Evolutionary conservation across 495 filamentous ascomycete species (phyloP).

Genomic region (Saxispiralis lemnorum): DNA sequence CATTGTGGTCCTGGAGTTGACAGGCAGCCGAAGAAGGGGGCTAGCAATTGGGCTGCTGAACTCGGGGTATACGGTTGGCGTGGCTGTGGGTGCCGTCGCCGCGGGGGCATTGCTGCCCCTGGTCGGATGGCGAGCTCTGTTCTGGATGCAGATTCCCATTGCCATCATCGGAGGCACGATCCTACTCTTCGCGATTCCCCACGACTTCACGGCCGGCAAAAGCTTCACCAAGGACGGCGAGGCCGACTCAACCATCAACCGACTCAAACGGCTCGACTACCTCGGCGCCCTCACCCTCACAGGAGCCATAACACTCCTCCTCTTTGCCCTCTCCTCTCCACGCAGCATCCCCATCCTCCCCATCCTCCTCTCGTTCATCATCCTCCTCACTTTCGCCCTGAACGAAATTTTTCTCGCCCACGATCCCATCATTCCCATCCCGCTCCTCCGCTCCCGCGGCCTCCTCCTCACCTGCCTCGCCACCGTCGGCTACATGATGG

Average conservation of each 20-base stretch:
- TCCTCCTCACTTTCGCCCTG: conserved; percentile 39
- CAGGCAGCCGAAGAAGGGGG: conserved; percentile 43
- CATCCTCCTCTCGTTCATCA: conserved; percentile 35
- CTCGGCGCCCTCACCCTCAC: conserved; percentile 45
- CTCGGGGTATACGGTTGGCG: conserved; percentile 47
- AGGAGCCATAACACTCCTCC: conserved; percentile 37
- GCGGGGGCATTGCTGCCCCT: conserved; percentile 44
- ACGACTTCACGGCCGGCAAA: conserved; percentile 12
- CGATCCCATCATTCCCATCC: conserved; percentile 54
- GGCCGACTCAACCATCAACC: conserved; percentile 18
- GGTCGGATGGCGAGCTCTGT: conserved; percentile 53
- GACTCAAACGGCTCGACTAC: conserved; percentile 48
- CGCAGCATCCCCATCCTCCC: conserved; percentile 37
- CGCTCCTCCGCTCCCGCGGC: conserved; percentile 42
- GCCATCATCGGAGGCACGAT: conserved; percentile 40
- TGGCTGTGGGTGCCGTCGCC: conserved; percentile 52
- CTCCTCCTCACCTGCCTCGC: conserved; percentile 50
- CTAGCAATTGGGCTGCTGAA: conserved; percentile 53
- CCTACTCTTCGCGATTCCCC: conserved; percentile 39
- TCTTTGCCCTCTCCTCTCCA: conserved; percentile 45
- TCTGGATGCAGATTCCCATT: conserved; percentile 46
- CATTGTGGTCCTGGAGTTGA: conserved; percentile 52
- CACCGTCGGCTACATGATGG: conserved; percentile 54
- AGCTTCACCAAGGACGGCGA: conserved; percentile 3
- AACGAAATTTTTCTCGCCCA: conserved; percentile 38